Base-by-base conservation (phyloP, 2,329 filamentous ascomycete species). In the Dactylonectria estremocensis region DNA sequence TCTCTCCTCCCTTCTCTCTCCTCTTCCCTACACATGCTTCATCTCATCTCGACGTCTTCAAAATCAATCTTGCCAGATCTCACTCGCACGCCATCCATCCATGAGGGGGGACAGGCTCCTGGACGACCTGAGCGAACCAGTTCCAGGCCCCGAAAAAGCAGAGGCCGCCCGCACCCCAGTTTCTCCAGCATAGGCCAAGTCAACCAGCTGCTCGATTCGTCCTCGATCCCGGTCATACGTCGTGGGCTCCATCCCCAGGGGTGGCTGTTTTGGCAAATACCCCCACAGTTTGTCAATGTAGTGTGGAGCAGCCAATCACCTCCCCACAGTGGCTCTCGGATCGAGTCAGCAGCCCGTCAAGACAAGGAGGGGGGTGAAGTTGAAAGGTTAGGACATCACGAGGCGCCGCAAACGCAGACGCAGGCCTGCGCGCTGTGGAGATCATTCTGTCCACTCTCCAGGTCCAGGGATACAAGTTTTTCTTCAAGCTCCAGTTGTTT, bases 291-390 rank as follows among this genome's bases (percentile, higher is more conserved):
- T 74, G 70, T 69, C 68, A 63, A 67, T 68, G 46, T 40, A 72
- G 72, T 75, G 74, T 75, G 74, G 74, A 73, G 74, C 68, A 65
- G 65, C 74, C 74, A 76, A 76, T 76, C 71, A 75, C 45, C 45
- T 59, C 35, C 52, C 31, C 43, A 33, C 28, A 28, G 59, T 53
- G 54, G 20, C 54, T 54, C 57, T 65, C 55, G 59, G 67, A 74
- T 75, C 73, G 68, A 75, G 73, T 70, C 69, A 72, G 66, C 63
- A 64, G 66, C 24, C 64, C 61, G 48, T 64, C 35, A 16, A 50
- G 52, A 48, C 64, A 71, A 52, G 46, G 67, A 63, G 65, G 72
- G 68, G 71, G 28, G 71, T 61, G 69, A 45, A 10, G 49, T 55
- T 22, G 61, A 69, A 72, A 69, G 61, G 64, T 63, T 55, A 63